These are phyloP conservation scores for Kurtzmaniella natalensis DNA, from an alignment of 1,139 yeast species.

Conservation along the genomic window DNA sequence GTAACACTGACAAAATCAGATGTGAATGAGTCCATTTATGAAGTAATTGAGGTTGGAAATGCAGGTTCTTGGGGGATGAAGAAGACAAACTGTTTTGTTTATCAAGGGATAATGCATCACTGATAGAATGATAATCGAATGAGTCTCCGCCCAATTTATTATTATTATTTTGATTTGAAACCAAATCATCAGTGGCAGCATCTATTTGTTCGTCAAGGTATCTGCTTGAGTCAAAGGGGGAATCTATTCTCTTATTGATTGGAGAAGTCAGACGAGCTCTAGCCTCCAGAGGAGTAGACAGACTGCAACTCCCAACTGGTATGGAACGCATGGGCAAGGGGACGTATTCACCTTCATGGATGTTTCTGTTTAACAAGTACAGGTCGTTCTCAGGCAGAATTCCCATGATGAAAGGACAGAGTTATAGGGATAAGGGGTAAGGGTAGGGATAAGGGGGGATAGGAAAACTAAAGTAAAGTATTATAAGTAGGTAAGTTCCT, in stretches of 20 bases:
- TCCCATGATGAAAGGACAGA: too few relatives aligned
- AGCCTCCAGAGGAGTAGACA: neutral
- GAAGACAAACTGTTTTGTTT: too few relatives aligned
- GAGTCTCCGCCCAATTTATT: too few relatives aligned
- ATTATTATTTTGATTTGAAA: too few relatives aligned
- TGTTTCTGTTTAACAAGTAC: conserved; percentile 11
- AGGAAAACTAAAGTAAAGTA: too few relatives aligned
- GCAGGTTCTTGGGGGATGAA: too few relatives aligned
- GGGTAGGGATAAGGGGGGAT: too few relatives aligned
- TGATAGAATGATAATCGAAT: too few relatives aligned
- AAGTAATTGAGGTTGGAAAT: conserved; percentile 34
- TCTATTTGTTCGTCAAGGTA: neutral
- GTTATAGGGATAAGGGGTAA: too few relatives aligned
- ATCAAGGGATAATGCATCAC: too few relatives aligned
- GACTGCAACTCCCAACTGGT: conserved; percentile 22
- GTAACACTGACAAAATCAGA: conserved; percentile 74
- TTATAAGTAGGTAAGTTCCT: too few relatives aligned
- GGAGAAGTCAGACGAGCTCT: conserved; percentile 1
- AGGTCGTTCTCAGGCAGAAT: neutral
- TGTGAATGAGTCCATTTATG: conserved; percentile 77
- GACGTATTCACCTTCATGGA: conserved; percentile 34
- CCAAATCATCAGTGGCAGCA: neutral
- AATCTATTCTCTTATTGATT: neutral
- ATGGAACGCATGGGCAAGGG: conserved; percentile 22
- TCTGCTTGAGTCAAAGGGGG: neutral